Conservation (phyloP, 2,329 filamentous ascomycete genomes). For the Xylaria sp. region DNA sequence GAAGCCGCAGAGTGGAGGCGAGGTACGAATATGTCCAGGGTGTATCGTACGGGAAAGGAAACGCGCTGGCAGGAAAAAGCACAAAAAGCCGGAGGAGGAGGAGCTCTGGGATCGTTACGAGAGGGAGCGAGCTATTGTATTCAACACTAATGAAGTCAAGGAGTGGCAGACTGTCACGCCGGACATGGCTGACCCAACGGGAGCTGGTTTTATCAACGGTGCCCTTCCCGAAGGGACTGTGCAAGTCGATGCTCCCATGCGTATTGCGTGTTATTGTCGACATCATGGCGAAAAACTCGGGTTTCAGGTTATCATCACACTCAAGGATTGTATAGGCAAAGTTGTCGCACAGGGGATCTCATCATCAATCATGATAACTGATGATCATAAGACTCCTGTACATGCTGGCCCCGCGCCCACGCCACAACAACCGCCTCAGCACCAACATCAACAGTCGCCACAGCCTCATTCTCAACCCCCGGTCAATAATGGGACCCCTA, state of each 20-base stretch:
- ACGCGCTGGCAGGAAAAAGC: constrained; percentile 89
- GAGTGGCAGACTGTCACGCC: constrained; percentile 77
- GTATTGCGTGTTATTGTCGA: constrained; percentile 95
- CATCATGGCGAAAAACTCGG: constrained; percentile 94
- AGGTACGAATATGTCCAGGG: constrained; percentile 90
- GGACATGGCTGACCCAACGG: constrained; percentile 59
- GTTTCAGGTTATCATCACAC: constrained; percentile 92
- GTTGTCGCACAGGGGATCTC: constrained; percentile 87
- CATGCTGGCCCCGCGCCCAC: constrained; percentile 26
- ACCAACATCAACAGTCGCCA: constrained; percentile 30
- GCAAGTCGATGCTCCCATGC: constrained; percentile 88
- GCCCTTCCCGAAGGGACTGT: constrained; percentile 69
- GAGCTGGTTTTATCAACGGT: constrained; percentile 54
- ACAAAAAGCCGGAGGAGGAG: constrained; percentile 92
- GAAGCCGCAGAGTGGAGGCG: constrained; percentile 86
- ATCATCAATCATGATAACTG: constrained; percentile 93
- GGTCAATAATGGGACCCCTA: constrained; percentile 22
- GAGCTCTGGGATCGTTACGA: constrained; percentile 86
- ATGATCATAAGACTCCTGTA: constrained; percentile 86
- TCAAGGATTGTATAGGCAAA: constrained; percentile 82
- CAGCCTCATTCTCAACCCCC: constrained; percentile 38
- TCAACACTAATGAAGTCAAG: constrained; percentile 88
- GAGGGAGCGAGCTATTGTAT: constrained; percentile 83
- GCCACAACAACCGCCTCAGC: constrained; percentile 29
- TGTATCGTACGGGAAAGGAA: constrained; percentile 94